These are phyloP conservation scores for Trichoderma breve DNA, from an alignment of 2,329 filamentous ascomycete species.

Conservation along the genomic window DNA sequence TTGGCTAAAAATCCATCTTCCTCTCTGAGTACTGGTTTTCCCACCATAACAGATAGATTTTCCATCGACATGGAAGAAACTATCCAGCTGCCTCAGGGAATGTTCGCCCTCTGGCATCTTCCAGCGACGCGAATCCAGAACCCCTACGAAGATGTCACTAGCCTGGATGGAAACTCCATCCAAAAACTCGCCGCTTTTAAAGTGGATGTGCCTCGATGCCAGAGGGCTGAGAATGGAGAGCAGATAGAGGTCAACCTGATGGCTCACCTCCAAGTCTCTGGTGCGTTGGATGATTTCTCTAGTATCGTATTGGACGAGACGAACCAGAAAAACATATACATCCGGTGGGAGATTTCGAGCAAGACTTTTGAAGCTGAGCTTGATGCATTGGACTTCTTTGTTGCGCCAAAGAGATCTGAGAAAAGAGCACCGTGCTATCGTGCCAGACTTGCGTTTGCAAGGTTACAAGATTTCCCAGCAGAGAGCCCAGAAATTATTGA, in stretches of 20 bases:
- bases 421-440: slow-evolving; percentile 24
- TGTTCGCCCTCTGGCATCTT: slow-evolving; percentile 29
- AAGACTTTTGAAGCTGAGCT: slow-evolving; percentile 36
- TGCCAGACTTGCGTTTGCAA: slow-evolving; percentile 32
- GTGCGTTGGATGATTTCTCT: slow-evolving; percentile 32
- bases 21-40: slow-evolving; percentile 28
- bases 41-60: slow-evolving; percentile 30
- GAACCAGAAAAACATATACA: slow-evolving; percentile 26
- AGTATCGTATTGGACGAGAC: slow-evolving; percentile 22
- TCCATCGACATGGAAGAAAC: slow-evolving; percentile 28
- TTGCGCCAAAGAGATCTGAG: slow-evolving; percentile 23
- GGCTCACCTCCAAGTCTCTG: slow-evolving; percentile 62
- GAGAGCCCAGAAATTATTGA: slow-evolving; percentile 22
- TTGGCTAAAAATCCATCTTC: slow-evolving; percentile 29
- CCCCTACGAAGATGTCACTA: slow-evolving; percentile 30
- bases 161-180: not conserved
- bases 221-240: slow-evolving; percentile 25
- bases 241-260: slow-evolving; percentile 49
- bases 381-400: slow-evolving; percentile 31
- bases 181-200: slow-evolving; percentile 34
- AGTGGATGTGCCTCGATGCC: slow-evolving; percentile 34
- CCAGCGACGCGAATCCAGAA: slow-evolving; percentile 30
- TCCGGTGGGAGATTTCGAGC: slow-evolving; percentile 30
- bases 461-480: slow-evolving; percentile 33
- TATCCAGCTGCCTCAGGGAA: slow-evolving; percentile 25